Percentiles rank a stretch among this genome's conserved stretches.
phyloP scores from a whole-genome alignment of 2,329 filamentous ascomycete genomes.

The Trichoderma harzianum region DNA sequence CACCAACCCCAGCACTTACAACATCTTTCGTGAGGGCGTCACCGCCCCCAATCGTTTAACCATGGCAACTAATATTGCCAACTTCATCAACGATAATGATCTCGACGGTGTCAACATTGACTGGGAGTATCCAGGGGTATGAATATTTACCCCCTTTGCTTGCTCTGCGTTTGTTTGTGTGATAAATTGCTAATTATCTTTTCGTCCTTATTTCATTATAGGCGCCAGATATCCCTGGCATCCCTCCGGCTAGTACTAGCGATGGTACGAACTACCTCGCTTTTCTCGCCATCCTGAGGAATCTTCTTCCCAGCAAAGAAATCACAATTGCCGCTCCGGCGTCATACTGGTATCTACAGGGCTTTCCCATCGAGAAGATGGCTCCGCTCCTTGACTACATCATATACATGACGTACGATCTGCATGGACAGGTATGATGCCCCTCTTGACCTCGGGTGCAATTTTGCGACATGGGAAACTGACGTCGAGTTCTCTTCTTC shows the following conservation, averaged over 20 bases:
- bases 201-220: too few species aligned
- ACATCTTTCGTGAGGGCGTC: slow-evolving; percentile 25
- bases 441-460: background rate
- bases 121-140: slow-evolving; percentile 39
- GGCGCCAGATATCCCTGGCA: too few species aligned
- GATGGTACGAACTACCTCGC: background rate
- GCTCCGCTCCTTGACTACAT: slow-evolving; percentile 29
- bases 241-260: too few species aligned
- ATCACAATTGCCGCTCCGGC: slow-evolving; percentile 38
- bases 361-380: slow-evolving; percentile 35
- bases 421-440: slow-evolving; percentile 26
- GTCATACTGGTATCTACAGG: slow-evolving; percentile 39
- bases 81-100: slow-evolving; percentile 35
- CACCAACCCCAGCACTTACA: slow-evolving; percentile 23
- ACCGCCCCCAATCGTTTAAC: slow-evolving; percentile 31
- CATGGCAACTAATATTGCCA: slow-evolving; percentile 34
- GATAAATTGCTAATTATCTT: too few species aligned
- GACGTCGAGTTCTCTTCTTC: background rate
- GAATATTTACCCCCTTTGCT: background rate
- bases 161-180: too few species aligned
- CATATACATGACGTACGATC: slow-evolving; percentile 34
- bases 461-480: too few species aligned
- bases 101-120: slow-evolving; percentile 40
- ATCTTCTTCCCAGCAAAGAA: slow-evolving; percentile 30
- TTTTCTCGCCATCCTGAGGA: slow-evolving; percentile 20